Base-by-base conservation (phyloP, 371 early-diverging fungal genomes). In the Mucor saturninus region DNA sequence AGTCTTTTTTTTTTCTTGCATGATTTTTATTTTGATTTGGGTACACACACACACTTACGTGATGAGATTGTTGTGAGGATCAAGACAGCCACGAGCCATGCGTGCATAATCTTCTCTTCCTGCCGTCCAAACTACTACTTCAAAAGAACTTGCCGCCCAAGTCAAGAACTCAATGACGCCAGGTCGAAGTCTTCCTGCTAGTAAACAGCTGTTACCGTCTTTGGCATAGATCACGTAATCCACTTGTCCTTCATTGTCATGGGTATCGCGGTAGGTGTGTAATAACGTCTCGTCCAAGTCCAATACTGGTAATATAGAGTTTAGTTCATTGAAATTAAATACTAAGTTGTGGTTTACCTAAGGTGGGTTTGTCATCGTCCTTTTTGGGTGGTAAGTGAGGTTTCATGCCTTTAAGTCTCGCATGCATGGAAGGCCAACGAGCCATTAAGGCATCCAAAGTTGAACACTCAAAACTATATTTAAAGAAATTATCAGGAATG, bases 91-190 rank as follows among this genome's bases (percentile, higher is more conserved):
- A 26, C 73, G 57, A 15, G 73, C 77, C 66, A 74, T 73, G 0
- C 49, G 58, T 13, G 80, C 80, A 71, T 80, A 80, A 45, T 73
- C 75, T 46, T 74, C 75, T 29, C 68, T 61, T 4, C 80, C 80
- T 0, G 80, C 80, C 10, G 80, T 80, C 80, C 80, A 80, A 2
- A 80, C 77, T 7, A 80, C 77, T 6, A 80, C 72, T 68, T 80
- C 80, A 65, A 80, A 80, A 5, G 58, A 67, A 40, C 64, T 69
- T 0, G 80, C 64, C 2, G 80, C 80, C 80, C 80, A 80, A 10
- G 63, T 64, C 40, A 80, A 56, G 45, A 80, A 80, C 11, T 75
- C 72, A n/a, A 73, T 61, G 1, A 75, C 80, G 31, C 80, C 80
- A n/a, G 80, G 80, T n/a, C 80, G 71, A 9, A 80, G 56, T 15